These are phyloP conservation scores for Fusarium ambrosium DNA, from an alignment of 2,329 filamentous ascomycete genomes.

Conservation along the genomic window DNA sequence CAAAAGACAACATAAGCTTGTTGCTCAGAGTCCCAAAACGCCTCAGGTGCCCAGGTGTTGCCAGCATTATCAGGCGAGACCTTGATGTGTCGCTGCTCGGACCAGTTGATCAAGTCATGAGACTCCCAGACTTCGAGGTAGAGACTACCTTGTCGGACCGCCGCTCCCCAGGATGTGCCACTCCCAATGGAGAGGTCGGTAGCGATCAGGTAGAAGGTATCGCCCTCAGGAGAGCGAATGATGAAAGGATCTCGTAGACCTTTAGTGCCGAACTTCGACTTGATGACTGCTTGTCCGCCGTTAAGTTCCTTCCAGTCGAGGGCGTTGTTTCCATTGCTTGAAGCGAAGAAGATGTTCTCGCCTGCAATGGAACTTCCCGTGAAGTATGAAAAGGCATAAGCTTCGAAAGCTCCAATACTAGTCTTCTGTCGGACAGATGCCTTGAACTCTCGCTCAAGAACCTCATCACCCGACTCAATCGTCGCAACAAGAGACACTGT, in stretches of 20 bases:
- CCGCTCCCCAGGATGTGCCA: slow-evolving; percentile 65
- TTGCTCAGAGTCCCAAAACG: slow-evolving; percentile 61
- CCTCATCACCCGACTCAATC: slow-evolving; percentile 43
- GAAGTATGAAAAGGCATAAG: slow-evolving; percentile 67
- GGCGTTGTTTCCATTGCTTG: slow-evolving; percentile 66
- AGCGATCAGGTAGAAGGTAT: slow-evolving; percentile 65
- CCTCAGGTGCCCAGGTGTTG: slow-evolving; percentile 68
- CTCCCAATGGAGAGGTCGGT: slow-evolving; percentile 68
- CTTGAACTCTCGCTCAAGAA: slow-evolving; percentile 49
- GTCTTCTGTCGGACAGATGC: slow-evolving; percentile 53
- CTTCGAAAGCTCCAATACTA: slow-evolving; percentile 53
- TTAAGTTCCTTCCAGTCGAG: slow-evolving; percentile 65
- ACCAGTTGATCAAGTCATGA: slow-evolving; percentile 64
- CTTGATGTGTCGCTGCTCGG: slow-evolving; percentile 62
- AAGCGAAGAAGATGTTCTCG: slow-evolving; percentile 67
- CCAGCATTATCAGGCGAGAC: slow-evolving; percentile 64
- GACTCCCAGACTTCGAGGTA: slow-evolving; percentile 69
- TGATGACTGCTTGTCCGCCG: slow-evolving; percentile 59
- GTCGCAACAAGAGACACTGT: slow-evolving; percentile 54
- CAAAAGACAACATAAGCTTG: slow-evolving; percentile 62
- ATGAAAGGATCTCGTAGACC: slow-evolving; percentile 67
- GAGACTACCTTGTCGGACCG: slow-evolving; percentile 61
- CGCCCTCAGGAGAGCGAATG: slow-evolving; percentile 63
- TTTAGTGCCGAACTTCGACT: slow-evolving; percentile 61
- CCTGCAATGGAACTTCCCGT: slow-evolving; percentile 59